phyloP scores from a whole-genome alignment of 805 yeast species.

The Saturnispora silvae region DNA sequence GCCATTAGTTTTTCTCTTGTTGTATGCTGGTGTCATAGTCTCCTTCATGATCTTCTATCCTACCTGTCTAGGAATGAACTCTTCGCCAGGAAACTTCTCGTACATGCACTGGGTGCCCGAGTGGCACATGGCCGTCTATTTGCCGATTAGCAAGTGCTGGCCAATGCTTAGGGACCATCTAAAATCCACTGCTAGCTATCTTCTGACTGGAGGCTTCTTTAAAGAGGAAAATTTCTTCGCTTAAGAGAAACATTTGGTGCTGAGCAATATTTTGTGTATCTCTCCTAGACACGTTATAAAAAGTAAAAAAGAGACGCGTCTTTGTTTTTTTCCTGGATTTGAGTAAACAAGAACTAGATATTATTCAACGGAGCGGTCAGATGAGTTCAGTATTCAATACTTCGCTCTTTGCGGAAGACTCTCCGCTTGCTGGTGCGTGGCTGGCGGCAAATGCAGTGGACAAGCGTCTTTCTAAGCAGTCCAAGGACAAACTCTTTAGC shows the following conservation, averaged over 20 bases:
- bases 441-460: slow-evolving; percentile 77
- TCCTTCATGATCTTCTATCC: slow-evolving; percentile 54
- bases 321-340: too few species aligned
- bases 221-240: too few species aligned
- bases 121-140: slow-evolving; percentile 27
- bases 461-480: slow-evolving; percentile 60
- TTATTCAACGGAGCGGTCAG: not conserved
- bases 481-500: slow-evolving; percentile 38
- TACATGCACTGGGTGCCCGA: slow-evolving; percentile 39
- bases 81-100: slow-evolving; percentile 29
- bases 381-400: slow-evolving; percentile 30
- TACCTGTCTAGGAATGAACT: slow-evolving; percentile 57
- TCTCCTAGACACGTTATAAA: not conserved
- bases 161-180: not conserved
- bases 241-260: not conserved
- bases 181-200: too few species aligned
- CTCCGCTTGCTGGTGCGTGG: slow-evolving; percentile 88
- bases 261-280: not conserved
- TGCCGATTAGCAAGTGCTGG: slow-evolving; percentile 5
- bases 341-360: slow-evolving; percentile 1
- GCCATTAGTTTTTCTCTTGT: slow-evolving; percentile 16
- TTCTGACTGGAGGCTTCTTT: too few species aligned
- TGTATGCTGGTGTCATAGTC: slow-evolving; percentile 32
- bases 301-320: slow-evolving; percentile 4
- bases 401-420: slow-evolving; percentile 50